Evolutionary conservation across 2,329 filamentous ascomycete genomes (phyloP).

Genomic region (Cercospora citrullina): DNA sequence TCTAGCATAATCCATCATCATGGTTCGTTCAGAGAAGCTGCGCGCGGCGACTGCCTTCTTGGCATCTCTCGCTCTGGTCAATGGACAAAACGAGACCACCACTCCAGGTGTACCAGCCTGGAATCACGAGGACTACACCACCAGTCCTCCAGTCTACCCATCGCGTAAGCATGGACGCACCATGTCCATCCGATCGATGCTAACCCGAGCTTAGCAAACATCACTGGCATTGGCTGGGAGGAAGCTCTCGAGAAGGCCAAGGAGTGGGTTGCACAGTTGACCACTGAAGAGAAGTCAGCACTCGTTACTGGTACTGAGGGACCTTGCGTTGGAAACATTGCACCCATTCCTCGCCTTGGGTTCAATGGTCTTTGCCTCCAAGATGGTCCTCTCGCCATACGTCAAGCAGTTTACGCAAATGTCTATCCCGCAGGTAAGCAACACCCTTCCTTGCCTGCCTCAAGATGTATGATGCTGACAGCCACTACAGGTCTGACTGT

Average conservation of each 20-base stretch:
- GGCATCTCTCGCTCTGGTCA: slow-evolving; percentile 19
- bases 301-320: slow-evolving; percentile 37
- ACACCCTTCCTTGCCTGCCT: neutral
- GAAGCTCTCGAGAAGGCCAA: slow-evolving; percentile 44
- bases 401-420: slow-evolving; percentile 39
- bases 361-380: slow-evolving; percentile 42
- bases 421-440: slow-evolving; percentile 38
- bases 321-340: slow-evolving; percentile 32
- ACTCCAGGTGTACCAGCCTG: slow-evolving; percentile 20
- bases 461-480: neutral
- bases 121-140: slow-evolving; percentile 27
- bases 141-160: slow-evolving; percentile 27
- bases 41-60: slow-evolving; percentile 18
- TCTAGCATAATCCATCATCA: slow-evolving; percentile 3
- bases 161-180: slow-evolving; percentile 16
- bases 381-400: slow-evolving; percentile 68
- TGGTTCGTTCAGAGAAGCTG: slow-evolving; percentile 22
- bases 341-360: slow-evolving; percentile 41
- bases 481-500: slow-evolving; percentile 32
- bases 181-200: neutral
- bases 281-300: slow-evolving; percentile 43
- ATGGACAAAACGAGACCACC: slow-evolving; percentile 17
- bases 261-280: slow-evolving; percentile 43
- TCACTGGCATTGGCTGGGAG: slow-evolving; percentile 38
- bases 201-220: slow-evolving; percentile 19